Base-by-base conservation (phyloP, 208 protist species). In the Trichomonas tenax region DNA sequence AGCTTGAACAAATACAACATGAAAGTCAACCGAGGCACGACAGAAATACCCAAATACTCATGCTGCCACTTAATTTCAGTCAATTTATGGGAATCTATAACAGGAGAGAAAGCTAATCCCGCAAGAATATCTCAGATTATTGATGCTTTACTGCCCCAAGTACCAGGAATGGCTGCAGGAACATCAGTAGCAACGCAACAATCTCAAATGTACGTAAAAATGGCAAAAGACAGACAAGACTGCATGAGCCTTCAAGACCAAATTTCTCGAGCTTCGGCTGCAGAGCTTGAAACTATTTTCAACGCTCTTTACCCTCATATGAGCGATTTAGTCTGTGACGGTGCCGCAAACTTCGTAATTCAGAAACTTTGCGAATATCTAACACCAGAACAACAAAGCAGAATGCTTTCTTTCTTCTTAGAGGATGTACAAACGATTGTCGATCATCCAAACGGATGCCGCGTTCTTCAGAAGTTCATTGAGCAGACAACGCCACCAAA, bases 371-470 rank as follows among this genome's bases (percentile, higher is more conserved):
- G 86, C 31, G 86, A 93, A 93, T 14, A 34, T 38, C 6, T 51
- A 38, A 93, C 40, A 38, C 3, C 2, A 10, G 86, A 93, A 51
- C 86, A 93, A 41, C 86, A 93, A 0, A 51, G 2, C 2, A 2
- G 26, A 17, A 93, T 93, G 86, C 86, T 93, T 38, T 0, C 14
- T 38, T 93, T 93, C 31, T 93, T 93, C 44, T 15, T 93, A n/a
- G 17, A 44, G 21, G 26, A 93, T 51, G 45, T 48, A 34, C 17
- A 93, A 51, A 51, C 21, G 21, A 51, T 93, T 21, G n/a, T 51
- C 15, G 86, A 93, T 93, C 86, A 93, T 48, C 86, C 40, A 48
- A 93, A 93, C 44, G 44, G 86, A 34, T 93, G 86, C 31, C 86
- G 86, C 17, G 86, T 93, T 38, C 44, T 93, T 38, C 86, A 93